Conservation (phyloP, 2,329 filamentous ascomycete species). For the Ophiostoma ulmi region DNA sequence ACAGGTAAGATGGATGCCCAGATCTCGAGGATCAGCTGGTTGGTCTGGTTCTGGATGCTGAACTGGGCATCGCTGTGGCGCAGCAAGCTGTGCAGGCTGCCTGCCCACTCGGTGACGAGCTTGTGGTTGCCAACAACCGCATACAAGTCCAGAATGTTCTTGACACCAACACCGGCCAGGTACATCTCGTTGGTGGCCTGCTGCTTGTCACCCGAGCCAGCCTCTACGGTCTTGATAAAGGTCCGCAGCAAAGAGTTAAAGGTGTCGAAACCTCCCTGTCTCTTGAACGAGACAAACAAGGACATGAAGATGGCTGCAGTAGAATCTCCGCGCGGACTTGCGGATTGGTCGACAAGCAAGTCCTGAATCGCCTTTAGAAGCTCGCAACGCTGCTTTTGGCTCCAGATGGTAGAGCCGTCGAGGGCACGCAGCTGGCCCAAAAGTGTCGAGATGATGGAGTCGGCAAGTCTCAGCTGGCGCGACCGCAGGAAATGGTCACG, state of each 20-base stretch:
- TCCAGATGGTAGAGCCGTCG: conserved; percentile 50
- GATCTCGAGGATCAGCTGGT: conserved; percentile 81
- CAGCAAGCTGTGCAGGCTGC: conserved; percentile 8
- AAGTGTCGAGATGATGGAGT: conserved; percentile 65
- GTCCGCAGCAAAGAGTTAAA: conserved; percentile 64
- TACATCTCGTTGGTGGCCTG: conserved; percentile 33
- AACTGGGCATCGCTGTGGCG: not conserved
- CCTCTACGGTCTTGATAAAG: conserved; percentile 56
- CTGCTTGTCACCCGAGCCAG: conserved; percentile 29
- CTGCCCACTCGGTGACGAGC: conserved; percentile 46
- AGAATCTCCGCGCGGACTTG: conserved; percentile 41
- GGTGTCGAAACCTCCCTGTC: conserved; percentile 67
- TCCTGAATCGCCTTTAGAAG: conserved; percentile 73
- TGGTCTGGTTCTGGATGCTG: conserved; percentile 26
- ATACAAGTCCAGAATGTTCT: conserved; percentile 81
- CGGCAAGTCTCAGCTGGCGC: conserved; percentile 52
- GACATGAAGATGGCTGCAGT: conserved; percentile 59
- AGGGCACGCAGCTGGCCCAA: conserved; percentile 58
- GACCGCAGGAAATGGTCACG: conserved; percentile 56
- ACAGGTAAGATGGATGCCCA: conserved; percentile 74
- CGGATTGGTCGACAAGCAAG: conserved; percentile 65
- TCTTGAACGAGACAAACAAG: conserved; percentile 81
- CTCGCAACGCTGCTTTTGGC: conserved; percentile 77
- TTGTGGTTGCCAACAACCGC: conserved; percentile 70
- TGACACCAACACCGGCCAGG: conserved; percentile 57